Conservation (phyloP, 2,329 filamentous ascomycete genomes). For the Lecanicillium sp. region DNA sequence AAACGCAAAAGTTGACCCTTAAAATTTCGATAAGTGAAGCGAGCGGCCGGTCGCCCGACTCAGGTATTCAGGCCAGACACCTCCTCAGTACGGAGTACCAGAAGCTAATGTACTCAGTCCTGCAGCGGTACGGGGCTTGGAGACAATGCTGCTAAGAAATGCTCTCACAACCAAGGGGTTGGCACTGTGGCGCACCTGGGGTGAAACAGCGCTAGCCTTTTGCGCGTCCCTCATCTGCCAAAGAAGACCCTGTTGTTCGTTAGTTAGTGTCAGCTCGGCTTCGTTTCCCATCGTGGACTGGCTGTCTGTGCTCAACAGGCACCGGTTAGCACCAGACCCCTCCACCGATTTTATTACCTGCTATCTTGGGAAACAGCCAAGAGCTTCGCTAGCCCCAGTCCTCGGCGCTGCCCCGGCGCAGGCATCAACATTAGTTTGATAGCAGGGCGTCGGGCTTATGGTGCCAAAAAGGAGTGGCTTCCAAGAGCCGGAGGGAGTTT, state of each 20-base stretch:
- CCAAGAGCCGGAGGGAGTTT: too few relatives aligned
- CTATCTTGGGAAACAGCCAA: slow-evolving; percentile 1
- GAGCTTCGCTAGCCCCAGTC: background rate
- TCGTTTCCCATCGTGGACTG: background rate
- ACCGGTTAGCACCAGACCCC: background rate
- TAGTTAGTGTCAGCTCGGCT: slow-evolving; percentile 3
- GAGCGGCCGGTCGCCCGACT: too few relatives aligned
- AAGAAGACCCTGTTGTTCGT: background rate
- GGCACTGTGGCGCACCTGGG: background rate
- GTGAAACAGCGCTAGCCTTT: slow-evolving; percentile 8
- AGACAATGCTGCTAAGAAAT: too few relatives aligned
- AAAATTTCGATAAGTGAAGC: slow-evolving; percentile 3
- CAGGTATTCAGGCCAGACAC: background rate
- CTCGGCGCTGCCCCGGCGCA: slow-evolving; percentile 10
- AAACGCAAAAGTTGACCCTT: background rate
- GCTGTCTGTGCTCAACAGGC: background rate
- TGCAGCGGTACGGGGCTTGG: too few relatives aligned
- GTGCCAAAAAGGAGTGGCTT: too few relatives aligned
- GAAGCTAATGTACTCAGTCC: too few relatives aligned
- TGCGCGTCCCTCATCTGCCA: background rate
- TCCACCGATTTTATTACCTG: background rate
- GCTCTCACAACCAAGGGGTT: too few relatives aligned
- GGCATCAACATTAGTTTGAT: too few relatives aligned
- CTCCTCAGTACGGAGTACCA: background rate
- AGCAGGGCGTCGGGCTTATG: background rate